Percentiles rank a stretch among this genome's conserved stretches.
Conservation (phyloP, 2,329 filamentous ascomycete species). For the Colletotrichum melonis region DNA sequence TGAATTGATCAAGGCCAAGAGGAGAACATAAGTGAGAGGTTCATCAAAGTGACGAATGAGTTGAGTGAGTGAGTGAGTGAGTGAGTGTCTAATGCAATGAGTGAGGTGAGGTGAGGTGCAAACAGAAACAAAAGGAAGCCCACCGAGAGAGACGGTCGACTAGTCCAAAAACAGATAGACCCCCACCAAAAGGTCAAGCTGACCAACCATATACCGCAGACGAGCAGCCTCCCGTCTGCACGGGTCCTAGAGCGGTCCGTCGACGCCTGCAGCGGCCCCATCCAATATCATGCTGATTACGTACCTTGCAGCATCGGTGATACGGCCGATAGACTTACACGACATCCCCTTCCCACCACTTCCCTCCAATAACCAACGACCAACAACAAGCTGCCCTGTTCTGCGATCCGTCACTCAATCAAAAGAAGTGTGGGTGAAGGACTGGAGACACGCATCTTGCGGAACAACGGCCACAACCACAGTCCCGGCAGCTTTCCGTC, state of each 20-base stretch:
- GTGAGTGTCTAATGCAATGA: background rate
- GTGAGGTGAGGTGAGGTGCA: conserved; percentile 21
- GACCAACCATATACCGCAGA: background rate
- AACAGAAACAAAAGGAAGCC: conserved; percentile 18
- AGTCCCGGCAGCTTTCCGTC: background rate
- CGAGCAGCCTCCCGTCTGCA: background rate
- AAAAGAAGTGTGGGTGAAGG: background rate
- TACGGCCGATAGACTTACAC: background rate
- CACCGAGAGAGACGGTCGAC: background rate
- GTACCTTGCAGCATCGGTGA: background rate
- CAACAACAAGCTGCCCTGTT: background rate
- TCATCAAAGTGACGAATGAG: background rate
- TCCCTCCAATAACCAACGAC: background rate
- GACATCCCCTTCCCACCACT: background rate
- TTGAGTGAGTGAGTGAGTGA: too few relatives aligned
- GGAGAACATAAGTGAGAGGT: background rate
- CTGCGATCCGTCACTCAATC: background rate
- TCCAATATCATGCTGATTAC: background rate
- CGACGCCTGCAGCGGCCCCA: background rate
- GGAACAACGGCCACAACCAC: background rate
- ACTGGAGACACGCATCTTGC: background rate
- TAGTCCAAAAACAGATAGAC: background rate
- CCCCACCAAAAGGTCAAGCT: background rate
- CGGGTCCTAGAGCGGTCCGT: background rate
- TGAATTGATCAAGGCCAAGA: background rate